Conservation (phyloP, 202 grass and related monocot genomes). For the Zoysia matrella region DNA sequence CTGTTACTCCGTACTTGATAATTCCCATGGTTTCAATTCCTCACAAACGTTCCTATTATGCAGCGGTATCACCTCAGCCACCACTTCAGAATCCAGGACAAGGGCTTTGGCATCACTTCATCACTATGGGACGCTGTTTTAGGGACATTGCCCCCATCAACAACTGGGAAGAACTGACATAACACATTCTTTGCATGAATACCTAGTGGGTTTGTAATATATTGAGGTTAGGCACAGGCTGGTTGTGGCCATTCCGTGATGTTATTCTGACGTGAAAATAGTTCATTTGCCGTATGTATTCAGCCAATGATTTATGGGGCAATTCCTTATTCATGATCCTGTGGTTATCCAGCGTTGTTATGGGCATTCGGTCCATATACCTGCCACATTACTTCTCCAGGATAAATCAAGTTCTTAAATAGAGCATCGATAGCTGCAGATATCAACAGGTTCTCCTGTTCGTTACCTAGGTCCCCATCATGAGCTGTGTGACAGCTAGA, state of each 20-base stretch:
- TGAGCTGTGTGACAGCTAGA: conserved; percentile 23
- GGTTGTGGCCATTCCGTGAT: conserved; percentile 53
- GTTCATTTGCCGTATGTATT: conserved; percentile 24
- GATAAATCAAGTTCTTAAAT: neutral
- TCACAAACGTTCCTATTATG: neutral
- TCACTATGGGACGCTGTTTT: conserved; percentile 78
- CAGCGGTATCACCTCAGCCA: conserved; percentile 90
- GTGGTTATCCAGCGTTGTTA: neutral
- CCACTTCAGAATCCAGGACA: conserved; percentile 89
- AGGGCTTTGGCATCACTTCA: conserved; percentile 85
- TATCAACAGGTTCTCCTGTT: neutral
- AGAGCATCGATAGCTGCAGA: neutral
- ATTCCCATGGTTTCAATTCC: neutral
- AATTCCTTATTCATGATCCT: neutral
- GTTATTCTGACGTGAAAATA: conserved; percentile 42
- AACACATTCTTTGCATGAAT: conserved; percentile 37
- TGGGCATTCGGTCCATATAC: neutral
- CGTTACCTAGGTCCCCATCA: neutral
- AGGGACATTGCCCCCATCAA: conserved; percentile 65
- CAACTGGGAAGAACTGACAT: conserved; percentile 40
- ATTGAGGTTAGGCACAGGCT: conserved; percentile 46
- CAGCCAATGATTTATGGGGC: neutral
- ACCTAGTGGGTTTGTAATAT: conserved; percentile 58
- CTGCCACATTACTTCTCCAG: neutral
- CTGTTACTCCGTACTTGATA: neutral